Evolutionary conservation across 2,329 filamentous ascomycete species (phyloP), one percentile per base, ranked within the genome.

Genomic region (Colletotrichum camelliae): DNA sequence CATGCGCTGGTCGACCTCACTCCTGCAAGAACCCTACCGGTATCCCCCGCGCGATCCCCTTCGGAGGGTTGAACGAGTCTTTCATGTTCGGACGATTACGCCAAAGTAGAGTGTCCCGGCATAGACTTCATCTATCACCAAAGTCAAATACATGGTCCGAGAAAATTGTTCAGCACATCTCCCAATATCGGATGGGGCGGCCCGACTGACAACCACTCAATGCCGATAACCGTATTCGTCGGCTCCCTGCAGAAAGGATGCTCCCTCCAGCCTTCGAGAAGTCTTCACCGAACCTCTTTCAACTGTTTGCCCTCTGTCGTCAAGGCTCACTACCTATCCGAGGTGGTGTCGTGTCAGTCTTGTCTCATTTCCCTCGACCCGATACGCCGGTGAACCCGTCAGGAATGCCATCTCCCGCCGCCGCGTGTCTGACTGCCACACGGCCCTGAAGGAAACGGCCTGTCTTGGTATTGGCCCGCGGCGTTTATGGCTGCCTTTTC

Each of bases 11-110:
- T 52, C 43, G 27, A 61, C 21, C 16, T 37, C 37, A 55, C 57
- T 55, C 65, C 29, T 73, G 57, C 71, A 73, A 73, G 39, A 73
- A 73, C 71, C 71, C 71, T 70, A 62, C 66, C 16, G 24, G 27
- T n/a, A n/a, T 52, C n/a, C 43, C 66, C 33, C 58, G 10, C 57
- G 39, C 33, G 16, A 31, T 67, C 9, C 70, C 39, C 57, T 18
- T 21, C 48, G 58, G 27, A 24, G 15, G 27, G 39, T 37, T 18
- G 64, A 66, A 33, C 16, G 33, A 24, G 15, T 9, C 16, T 33
- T 39, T 58, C 18, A 27, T 52, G 57, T n/a, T 24, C 18, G 35
- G 57, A 61, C 35, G 67, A 70, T 27, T 33, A 52, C 43, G 43
- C 43, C 43, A 52, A 13, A 52, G 43, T 52, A 62, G 71, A 55